phyloP scores from a whole-genome alignment of 768 basidiomycete genomes.

The Leucogyrophana mollusca region DNA sequence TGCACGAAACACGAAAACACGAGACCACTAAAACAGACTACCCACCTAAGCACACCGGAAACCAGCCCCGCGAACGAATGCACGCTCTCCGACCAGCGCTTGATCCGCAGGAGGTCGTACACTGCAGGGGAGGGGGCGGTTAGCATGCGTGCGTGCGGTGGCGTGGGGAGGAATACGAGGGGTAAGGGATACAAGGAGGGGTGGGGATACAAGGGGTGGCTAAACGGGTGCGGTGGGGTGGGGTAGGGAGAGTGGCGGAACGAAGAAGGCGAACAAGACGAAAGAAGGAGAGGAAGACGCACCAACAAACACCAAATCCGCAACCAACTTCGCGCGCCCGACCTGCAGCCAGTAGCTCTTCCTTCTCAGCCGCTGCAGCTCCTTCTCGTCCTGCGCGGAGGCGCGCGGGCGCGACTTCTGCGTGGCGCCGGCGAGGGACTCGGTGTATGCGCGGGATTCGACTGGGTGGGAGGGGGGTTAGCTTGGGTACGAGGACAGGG shows the following conservation, averaged over 20 bases:
- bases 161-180: neutral
- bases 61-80: slow-evolving; percentile 67
- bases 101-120: slow-evolving; percentile 75
- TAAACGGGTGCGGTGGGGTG: neutral
- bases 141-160: too few relatives aligned
- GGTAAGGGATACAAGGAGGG: neutral
- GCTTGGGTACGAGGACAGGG: too few relatives aligned
- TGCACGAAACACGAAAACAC: neutral
- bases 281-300: slow-evolving; percentile 27
- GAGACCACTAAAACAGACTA: neutral
- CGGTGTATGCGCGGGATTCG: slow-evolving; percentile 68
- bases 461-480: too few relatives aligned
- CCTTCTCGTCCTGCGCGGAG: slow-evolving; percentile 64
- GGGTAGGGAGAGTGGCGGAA: slow-evolving; percentile 9
- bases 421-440: slow-evolving; percentile 71
- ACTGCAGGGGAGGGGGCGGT: slow-evolving; percentile 43
- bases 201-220: neutral
- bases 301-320: slow-evolving; percentile 92
- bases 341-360: slow-evolving; percentile 79
- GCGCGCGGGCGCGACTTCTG: slow-evolving; percentile 63
- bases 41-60: slow-evolving; percentile 74
- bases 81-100: slow-evolving; percentile 56
- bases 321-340: slow-evolving; percentile 66
- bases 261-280: too few relatives aligned
- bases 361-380: slow-evolving; percentile 62